Evolutionary conservation across 2,329 filamentous ascomycete species (phyloP), one percentile per base, ranked within the genome.

Genomic region (Simplicillium aogashimaense): DNA sequence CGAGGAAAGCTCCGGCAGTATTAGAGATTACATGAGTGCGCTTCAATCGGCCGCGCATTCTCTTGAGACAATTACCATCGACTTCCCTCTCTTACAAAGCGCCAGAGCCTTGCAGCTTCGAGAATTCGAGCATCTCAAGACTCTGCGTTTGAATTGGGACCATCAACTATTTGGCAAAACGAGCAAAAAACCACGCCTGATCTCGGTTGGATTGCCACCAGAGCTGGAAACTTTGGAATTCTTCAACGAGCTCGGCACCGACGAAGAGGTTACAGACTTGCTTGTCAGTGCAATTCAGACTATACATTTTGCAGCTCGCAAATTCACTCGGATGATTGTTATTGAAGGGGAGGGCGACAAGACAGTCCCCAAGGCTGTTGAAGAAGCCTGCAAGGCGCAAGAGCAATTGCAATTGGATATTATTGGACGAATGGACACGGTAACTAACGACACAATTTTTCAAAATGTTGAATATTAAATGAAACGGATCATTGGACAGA

Each of bases 101-200:
- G 53, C 57, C n/a, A 61, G 61, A 13, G 55, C 69, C 3, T 47
- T 71, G 12, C 55, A 64, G 17, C 55, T 72, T 42, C 54, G 67
- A 7, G 64, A 69, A 7, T 72, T 70, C 29, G 53, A 51, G 4
- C 50, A 50, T 0, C 57, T 70, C 15, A 65, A 57, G 36, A 59
- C 58, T 1, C 51, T 72, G 7, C 58, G 62, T 25, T 36, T 72
- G 18, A 66, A 65, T 44, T 66, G 63, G 61, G 68, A 71, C 47
- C 65, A 66, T 34, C 68, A 72, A 44, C 61, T 72, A 1, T 70
- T 69, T 29, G 68, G 68, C 12, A 59, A 58, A 37, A 57, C 63
- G 0, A 60, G 61, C n/a, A 62, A 59, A 43, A 65, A 63, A 42
- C 65, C 68, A 4, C 56, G 68, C 4, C 45, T 71, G 36, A 58